Percentiles rank a stretch among this genome's conserved stretches.
Conservation (phyloP, 1,139 yeast species). For the Saccharomyces uvarum region DNA sequence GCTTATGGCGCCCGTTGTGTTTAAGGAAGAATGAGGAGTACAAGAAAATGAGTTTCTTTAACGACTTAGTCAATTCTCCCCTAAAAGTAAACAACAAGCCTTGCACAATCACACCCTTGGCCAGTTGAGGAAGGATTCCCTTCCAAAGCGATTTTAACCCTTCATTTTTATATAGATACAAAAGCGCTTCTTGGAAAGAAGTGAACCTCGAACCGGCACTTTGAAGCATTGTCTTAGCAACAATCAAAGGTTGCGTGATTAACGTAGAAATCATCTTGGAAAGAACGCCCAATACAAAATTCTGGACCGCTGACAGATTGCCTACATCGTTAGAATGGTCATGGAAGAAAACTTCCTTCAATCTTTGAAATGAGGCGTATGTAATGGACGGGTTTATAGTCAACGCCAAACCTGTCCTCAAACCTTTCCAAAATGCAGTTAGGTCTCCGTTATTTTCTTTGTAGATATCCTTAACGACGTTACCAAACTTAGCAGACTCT, state of each 20-base stretch:
- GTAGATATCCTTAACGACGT: conserved; percentile 46
- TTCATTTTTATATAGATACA: conserved; percentile 42
- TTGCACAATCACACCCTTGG: conserved; percentile 79
- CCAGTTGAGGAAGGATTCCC: conserved; percentile 73
- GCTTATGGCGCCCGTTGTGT: neutral
- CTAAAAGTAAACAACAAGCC: conserved; percentile 79
- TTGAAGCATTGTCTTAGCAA: conserved; percentile 76
- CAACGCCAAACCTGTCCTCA: conserved; percentile 70
- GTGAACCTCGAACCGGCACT: conserved; percentile 39
- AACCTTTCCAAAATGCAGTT: conserved; percentile 75
- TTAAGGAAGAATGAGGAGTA: conserved; percentile 3
- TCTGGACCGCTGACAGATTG: conserved; percentile 51
- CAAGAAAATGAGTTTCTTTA: conserved; percentile 11
- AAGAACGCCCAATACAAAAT: conserved; percentile 66
- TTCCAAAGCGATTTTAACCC: conserved; percentile 57
- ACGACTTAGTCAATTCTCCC: conserved; percentile 48
- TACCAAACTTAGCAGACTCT: conserved; percentile 36
- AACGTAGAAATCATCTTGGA: conserved; percentile 78
- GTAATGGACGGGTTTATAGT: conserved; percentile 84
- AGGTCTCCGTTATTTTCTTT: conserved; percentile 53
- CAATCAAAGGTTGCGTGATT: conserved; percentile 77
- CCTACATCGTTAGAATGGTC: conserved; percentile 8
- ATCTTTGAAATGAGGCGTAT: conserved; percentile 72
- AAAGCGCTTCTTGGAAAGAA: conserved; percentile 48
- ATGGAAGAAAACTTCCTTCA: conserved; percentile 46